Conservation (phyloP, 257 asterid species). For the Nicotiana sylvestris region DNA sequence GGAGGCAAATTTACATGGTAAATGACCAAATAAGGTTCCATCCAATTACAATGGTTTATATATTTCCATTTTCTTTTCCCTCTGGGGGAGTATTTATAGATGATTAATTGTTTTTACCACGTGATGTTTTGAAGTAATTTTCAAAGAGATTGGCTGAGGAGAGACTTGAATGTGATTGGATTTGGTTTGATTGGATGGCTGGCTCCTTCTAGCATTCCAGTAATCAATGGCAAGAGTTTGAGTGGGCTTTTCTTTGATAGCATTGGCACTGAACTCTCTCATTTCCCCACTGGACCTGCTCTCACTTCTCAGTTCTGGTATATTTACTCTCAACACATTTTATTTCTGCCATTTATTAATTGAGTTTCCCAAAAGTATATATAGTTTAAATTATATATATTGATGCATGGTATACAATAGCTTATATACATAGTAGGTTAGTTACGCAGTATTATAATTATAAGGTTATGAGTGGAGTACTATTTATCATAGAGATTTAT, state of each 20-base stretch:
- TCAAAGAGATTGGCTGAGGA: conserved; percentile 78
- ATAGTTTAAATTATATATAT: too few species aligned
- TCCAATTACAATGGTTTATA: not conserved
- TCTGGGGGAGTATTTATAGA: too few species aligned
- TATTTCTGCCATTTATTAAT: too few species aligned
- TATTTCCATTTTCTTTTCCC: too few species aligned
- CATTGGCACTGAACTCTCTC: conserved; percentile 82
- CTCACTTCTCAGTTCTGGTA: conserved; percentile 74
- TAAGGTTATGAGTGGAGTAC: too few species aligned
- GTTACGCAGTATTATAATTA: too few species aligned
- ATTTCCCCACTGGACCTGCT: conserved; percentile 83
- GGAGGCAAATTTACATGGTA: conserved; percentile 81
- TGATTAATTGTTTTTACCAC: not conserved
- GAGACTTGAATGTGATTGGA: conserved; percentile 85
- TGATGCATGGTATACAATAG: too few species aligned
- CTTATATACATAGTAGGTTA: too few species aligned
- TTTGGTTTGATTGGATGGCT: conserved; percentile 94
- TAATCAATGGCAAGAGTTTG: conserved; percentile 74
- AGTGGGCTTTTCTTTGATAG: conserved; percentile 86
- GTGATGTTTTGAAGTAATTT: conserved; percentile 41
- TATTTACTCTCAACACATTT: not conserved
- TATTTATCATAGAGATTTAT: too few species aligned
- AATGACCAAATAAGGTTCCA: not conserved
- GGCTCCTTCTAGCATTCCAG: conserved; percentile 86
- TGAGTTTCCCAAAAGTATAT: too few species aligned